Conservation (phyloP, 23 red algal genomes). For the Gracilaria vermiculophylla region DNA sequence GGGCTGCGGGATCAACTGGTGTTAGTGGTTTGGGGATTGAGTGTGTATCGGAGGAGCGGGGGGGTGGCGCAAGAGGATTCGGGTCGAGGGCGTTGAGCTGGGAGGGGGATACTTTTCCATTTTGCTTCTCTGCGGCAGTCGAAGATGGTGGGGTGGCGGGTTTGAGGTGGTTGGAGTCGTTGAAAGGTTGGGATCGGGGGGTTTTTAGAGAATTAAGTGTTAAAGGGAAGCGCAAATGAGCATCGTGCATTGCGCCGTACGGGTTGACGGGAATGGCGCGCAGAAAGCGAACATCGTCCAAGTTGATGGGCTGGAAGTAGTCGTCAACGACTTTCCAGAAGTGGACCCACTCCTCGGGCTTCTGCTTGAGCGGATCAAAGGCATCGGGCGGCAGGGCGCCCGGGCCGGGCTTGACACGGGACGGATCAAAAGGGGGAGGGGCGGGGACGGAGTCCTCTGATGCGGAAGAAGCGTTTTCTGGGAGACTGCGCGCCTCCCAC, state of each 20-base stretch:
- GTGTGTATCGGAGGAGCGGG: not conserved
- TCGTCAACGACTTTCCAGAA: constrained; percentile 52
- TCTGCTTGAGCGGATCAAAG: constrained; percentile 43
- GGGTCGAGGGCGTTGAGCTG: not conserved
- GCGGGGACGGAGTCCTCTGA: constrained; percentile 22
- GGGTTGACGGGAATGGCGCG: constrained; percentile 64
- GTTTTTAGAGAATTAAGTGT: not conserved
- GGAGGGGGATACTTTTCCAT: not conserved
- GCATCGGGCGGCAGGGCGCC: constrained; percentile 31
- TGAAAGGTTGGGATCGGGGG: not conserved
- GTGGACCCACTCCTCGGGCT: constrained; percentile 31
- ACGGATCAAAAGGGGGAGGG: constrained; percentile 29
- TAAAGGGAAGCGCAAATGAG: constrained; percentile 35
- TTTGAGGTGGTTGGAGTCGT: not conserved
- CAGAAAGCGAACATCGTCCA: constrained; percentile 31
- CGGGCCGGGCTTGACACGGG: constrained; percentile 32
- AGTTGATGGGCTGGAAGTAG: constrained; percentile 46
- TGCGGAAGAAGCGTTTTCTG: constrained; percentile 29
- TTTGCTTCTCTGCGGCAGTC: not conserved
- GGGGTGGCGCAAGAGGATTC: not conserved
- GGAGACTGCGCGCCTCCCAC: not conserved
- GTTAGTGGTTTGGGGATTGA: constrained; percentile 9
- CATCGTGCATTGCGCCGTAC: constrained; percentile 19
- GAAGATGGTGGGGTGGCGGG: not conserved
- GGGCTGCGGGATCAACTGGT: not conserved